Evolutionary conservation across 495 filamentous ascomycete genomes (phyloP).

Genomic region (Lentithecium fluviatile): DNA sequence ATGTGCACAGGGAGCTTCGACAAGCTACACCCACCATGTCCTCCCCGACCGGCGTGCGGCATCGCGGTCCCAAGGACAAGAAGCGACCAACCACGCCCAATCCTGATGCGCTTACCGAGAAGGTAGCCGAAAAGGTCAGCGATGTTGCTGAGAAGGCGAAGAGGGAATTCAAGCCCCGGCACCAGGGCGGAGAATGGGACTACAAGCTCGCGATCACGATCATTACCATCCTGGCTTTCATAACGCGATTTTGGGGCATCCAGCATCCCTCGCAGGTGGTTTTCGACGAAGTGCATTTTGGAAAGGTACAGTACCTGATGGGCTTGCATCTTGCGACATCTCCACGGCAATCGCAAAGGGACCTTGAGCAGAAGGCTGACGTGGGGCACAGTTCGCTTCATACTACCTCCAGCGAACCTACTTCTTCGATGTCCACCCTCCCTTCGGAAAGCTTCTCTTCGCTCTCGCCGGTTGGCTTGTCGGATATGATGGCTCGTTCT

Average conservation of each 20-base stretch:
- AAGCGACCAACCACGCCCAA: conserved; percentile 39
- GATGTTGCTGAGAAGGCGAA: conserved; percentile 37
- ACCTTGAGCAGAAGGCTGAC: conserved; percentile 6
- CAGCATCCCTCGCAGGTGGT: conserved; percentile 93
- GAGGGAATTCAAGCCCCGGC: conserved; percentile 30
- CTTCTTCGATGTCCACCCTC: conserved; percentile 99
- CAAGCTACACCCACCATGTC: conserved; percentile 37
- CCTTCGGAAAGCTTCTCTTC: conserved; percentile 87
- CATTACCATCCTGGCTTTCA: conserved; percentile 80
- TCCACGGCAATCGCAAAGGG: background rate
- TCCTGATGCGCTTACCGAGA: conserved; percentile 27
- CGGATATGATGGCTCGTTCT: conserved; percentile 94
- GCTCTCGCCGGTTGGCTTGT: conserved; percentile 94
- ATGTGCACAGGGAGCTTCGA: conserved; percentile 12
- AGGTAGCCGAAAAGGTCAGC: conserved; percentile 25
- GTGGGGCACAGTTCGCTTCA: conserved; percentile 70
- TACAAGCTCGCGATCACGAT: conserved; percentile 78
- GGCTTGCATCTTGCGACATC: background rate
- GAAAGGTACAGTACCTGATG: conserved; percentile 67
- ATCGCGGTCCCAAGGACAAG: conserved; percentile 38
- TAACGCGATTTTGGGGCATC: conserved; percentile 93
- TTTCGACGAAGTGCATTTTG: conserved; percentile 99
- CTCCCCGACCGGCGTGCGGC: conserved; percentile 38
- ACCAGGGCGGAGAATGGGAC: conserved; percentile 63
- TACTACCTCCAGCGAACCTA: conserved; percentile 98